These are phyloP conservation scores for Colletotrichum sansevieriae DNA, from an alignment of 2,329 filamentous ascomycete species.

Conservation along the genomic window DNA sequence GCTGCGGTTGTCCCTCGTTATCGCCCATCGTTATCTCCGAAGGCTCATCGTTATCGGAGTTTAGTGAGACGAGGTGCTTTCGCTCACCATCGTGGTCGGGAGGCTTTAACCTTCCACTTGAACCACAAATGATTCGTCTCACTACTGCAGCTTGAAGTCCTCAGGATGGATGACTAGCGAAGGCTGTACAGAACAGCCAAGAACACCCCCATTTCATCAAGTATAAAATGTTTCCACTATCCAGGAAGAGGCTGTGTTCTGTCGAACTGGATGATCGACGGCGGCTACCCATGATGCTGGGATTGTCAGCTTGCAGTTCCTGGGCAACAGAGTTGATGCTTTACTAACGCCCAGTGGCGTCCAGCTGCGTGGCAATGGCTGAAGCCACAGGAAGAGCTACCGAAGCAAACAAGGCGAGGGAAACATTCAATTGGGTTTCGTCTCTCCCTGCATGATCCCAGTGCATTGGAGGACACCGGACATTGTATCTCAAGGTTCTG, in stretches of 20 bases:
- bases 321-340: conserved; percentile 7
- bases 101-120: too few species aligned
- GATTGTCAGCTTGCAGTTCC: not conserved
- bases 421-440: conserved; percentile 16
- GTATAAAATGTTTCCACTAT: not conserved
- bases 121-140: too few species aligned
- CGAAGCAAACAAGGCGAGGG: not conserved
- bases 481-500: not conserved
- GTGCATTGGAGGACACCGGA: not conserved
- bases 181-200: not conserved
- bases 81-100: too few species aligned
- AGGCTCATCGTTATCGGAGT: too few species aligned
- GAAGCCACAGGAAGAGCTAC: conserved; percentile 13
- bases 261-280: not conserved
- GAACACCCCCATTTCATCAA: not conserved
- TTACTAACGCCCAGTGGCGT: not conserved
- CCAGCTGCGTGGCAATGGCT: conserved; percentile 9
- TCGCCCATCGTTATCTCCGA: not conserved
- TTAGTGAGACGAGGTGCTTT: too few species aligned
- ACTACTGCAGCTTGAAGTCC: too few species aligned
- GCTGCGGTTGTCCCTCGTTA: not conserved
- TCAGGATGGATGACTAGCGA: not conserved
- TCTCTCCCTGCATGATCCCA: conserved; percentile 15
- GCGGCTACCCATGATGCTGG: not conserved
- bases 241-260: not conserved